These are phyloP conservation scores for Zygosaccharomyces rouxii DNA, from an alignment of 805 yeast species.

Conservation along the genomic window DNA sequence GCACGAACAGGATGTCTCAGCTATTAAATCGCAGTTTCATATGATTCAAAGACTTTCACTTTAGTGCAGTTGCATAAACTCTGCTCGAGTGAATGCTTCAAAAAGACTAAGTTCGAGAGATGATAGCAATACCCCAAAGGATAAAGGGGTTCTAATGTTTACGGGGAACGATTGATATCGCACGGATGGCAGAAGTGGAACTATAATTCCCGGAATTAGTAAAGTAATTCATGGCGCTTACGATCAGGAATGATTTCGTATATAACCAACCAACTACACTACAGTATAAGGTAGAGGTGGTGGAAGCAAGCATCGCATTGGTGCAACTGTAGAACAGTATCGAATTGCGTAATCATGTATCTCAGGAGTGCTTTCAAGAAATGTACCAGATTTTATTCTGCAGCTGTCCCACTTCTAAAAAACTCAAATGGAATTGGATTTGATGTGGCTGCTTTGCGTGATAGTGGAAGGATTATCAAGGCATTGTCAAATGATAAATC, in stretches of 20 bases:
- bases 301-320: not conserved
- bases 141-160: not conserved
- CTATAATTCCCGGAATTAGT: not conserved
- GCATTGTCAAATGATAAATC: slow-evolving; percentile 20
- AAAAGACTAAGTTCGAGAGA: not conserved
- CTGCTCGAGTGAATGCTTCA: not conserved
- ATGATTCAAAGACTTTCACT: too few relatives aligned
- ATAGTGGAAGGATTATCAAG: slow-evolving; percentile 10
- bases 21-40: not conserved
- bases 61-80: too few relatives aligned
- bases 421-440: not conserved
- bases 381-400: not conserved
- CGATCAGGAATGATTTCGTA: not conserved
- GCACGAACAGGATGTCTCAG: too few relatives aligned
- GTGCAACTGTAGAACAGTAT: not conserved
- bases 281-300: not conserved
- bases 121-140: not conserved
- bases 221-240: not conserved
- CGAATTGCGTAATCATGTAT: not conserved
- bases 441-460: not conserved
- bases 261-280: not conserved
- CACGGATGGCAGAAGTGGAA: not conserved
- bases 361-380: not conserved
- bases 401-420: not conserved
- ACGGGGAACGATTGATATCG: not conserved